phyloP scores from a whole-genome alignment of 371 early-diverging fungal species.

The Saksenaea oblongispora region DNA sequence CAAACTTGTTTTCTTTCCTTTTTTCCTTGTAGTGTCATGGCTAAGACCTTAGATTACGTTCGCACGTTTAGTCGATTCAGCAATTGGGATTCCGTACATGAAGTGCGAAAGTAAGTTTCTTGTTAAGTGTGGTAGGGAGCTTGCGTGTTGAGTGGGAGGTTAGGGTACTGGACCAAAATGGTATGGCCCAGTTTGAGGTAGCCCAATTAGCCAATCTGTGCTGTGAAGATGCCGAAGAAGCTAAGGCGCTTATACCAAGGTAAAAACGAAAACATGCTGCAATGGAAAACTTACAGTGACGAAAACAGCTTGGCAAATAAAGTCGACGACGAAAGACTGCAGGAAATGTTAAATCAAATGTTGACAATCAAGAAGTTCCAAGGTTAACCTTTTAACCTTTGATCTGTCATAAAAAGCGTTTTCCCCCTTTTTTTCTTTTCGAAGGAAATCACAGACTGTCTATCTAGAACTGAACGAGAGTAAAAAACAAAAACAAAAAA shows the following conservation, averaged over 20 bases:
- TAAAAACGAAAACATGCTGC: conserved; percentile 10
- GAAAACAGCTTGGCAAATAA: conserved; percentile 28
- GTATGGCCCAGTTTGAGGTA: conserved; percentile 78
- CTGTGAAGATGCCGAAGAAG: conserved; percentile 88
- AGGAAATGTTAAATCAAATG: conserved; percentile 74
- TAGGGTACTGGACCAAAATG: conserved; percentile 58
- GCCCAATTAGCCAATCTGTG: conserved; percentile 90
- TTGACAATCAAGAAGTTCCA: conserved; percentile 79
- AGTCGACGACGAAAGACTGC: conserved; percentile 68
- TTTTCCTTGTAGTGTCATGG: conserved; percentile 57
- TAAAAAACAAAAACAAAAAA: not conserved
- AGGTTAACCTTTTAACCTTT: conserved; percentile 33
- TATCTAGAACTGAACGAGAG: no score
- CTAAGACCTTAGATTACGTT: conserved; percentile 82
- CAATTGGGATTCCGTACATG: conserved; percentile 82
- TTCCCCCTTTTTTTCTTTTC: no score
- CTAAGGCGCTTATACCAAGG: conserved; percentile 51
- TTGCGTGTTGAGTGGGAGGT: conserved; percentile 2
- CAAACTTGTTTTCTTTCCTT: no score
- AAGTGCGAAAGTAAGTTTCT: conserved; percentile 74
- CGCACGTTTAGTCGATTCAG: conserved; percentile 80
- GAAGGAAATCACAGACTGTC: not conserved
- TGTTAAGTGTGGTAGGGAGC: not conserved
- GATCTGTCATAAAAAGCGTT: not conserved
- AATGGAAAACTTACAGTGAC: not conserved